Evolutionary conservation across 345 rosid genomes (phyloP), one percentile per base, ranked within the genome.

Genomic region (Hirschfeldia incana): DNA sequence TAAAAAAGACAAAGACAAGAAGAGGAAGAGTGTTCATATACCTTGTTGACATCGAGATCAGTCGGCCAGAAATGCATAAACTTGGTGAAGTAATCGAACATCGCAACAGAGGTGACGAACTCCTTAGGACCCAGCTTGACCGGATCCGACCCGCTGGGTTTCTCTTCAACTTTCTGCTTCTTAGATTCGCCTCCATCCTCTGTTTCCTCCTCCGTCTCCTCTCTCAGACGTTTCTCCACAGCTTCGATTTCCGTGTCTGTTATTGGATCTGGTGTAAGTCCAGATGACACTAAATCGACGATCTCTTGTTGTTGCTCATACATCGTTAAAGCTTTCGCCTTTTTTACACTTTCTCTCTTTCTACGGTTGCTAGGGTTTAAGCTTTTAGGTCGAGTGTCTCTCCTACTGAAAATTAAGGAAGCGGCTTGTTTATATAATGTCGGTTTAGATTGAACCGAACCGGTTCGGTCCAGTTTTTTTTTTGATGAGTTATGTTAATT

Each of bases 121-220:
- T 82, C 88, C 87, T 94, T 94, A 0, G 93, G 90, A 16, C 98
- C 97, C 78, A 94, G 65, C n/a, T 67, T 85, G 7, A 85, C 88
- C 55, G 70, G 82, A 78, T 16, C 87, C 15, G 86, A 36, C 29
- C 57, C 85, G 65, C 74, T 82, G 64, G 68, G 80, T 81, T 79
- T 80, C 44, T 58, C 77, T 32, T 65, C 85, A 42, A 74, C 82
- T 76, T 89, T 89, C 84, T 79, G 93, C 83, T 88, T 90, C 87
- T 89, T 89, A 4, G 82, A 63, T n/a, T 60, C 82, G 15, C 81
- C 88, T 46, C 58, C 87, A 57, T 70, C 75, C 30, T 42, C 70
- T 60, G 42, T 77, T 5, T 61, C 85, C 17, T 28, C 57, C 17
- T 32, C 15, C 17, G 33, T n/a, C 69, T 46, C 65, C 70, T 85